Evolutionary conservation across 208 protist genomes (phyloP).

Genomic region (Crithidia expoeki): DNA sequence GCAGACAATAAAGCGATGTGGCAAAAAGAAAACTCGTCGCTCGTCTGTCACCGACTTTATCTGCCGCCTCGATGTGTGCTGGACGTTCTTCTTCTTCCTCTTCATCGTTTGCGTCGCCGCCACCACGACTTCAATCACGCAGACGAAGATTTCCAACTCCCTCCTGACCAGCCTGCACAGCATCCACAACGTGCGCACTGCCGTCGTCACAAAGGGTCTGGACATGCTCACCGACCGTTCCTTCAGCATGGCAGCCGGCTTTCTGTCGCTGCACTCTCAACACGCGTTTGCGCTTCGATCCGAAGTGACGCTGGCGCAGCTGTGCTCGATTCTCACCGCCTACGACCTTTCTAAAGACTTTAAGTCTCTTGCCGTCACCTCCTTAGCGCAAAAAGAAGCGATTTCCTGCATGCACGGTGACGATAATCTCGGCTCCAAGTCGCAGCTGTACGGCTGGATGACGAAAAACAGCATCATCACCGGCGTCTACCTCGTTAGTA

Average conservation of each 20-base stretch:
- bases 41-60: neutral
- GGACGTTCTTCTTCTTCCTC: constrained; percentile 8
- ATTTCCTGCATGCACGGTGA: constrained; percentile 23
- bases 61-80: constrained; percentile 16
- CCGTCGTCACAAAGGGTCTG: constrained; percentile 2
- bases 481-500: constrained; percentile 15
- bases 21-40: no score
- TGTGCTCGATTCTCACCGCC: constrained; percentile 10
- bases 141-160: neutral
- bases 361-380: constrained; percentile 3
- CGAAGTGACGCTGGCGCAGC: neutral
- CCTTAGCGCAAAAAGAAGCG: neutral
- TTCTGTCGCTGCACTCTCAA: neutral
- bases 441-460: constrained; percentile 17
- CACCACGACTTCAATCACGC: neutral
- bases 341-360: neutral
- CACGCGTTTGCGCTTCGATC: neutral
- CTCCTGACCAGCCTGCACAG: constrained; percentile 1
- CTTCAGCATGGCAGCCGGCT: constrained; percentile 6
- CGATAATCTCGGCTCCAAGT: neutral
- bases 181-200: constrained; percentile 10
- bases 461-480: constrained; percentile 15
- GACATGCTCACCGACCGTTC: neutral
- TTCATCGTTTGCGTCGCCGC: constrained; percentile 11
- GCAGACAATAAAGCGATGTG: no score